These are phyloP conservation scores for Quercus suber DNA, from an alignment of 306 rosid species.

Conservation along the genomic window DNA sequence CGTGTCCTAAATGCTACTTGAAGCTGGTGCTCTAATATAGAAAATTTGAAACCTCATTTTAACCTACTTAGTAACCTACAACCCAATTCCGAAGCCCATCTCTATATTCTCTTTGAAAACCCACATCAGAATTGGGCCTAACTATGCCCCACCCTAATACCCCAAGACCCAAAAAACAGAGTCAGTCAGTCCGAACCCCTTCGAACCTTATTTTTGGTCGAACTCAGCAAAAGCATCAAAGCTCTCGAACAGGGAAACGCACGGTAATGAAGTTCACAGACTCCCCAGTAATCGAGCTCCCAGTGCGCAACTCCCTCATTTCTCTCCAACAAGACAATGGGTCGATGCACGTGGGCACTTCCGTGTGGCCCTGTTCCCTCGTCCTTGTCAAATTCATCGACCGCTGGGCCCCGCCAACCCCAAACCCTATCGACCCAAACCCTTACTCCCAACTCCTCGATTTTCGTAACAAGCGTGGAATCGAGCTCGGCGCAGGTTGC, in stretches of 20 bases:
- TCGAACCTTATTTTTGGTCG: too few species aligned
- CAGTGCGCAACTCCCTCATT: slow-evolving; percentile 53
- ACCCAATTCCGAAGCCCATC: neutral
- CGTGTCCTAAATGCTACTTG: too few species aligned
- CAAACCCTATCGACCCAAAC: slow-evolving; percentile 11
- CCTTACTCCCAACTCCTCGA: slow-evolving; percentile 67
- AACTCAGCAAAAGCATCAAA: too few species aligned
- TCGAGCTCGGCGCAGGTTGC: slow-evolving; percentile 86
- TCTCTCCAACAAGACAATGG: slow-evolving; percentile 87
- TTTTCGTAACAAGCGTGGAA: slow-evolving; percentile 69
- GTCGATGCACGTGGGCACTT: slow-evolving; percentile 84
- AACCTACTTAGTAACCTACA: too few species aligned
- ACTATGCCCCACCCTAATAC: neutral
- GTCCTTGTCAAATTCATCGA: slow-evolving; percentile 86
- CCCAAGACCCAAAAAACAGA: neutral
- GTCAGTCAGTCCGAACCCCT: neutral
- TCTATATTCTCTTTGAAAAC: neutral
- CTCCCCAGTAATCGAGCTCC: slow-evolving; percentile 76
- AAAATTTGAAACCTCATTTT: too few species aligned
- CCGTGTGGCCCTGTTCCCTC: slow-evolving; percentile 96
- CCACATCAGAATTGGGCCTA: neutral
- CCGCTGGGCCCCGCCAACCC: slow-evolving; percentile 57
- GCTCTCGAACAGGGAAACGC: neutral
- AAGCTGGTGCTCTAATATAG: too few species aligned
- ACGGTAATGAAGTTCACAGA: slow-evolving; percentile 76